Evolutionary conservation across 2,329 filamentous ascomycete species (phyloP).

Genomic region (Corynespora cassiicola): DNA sequence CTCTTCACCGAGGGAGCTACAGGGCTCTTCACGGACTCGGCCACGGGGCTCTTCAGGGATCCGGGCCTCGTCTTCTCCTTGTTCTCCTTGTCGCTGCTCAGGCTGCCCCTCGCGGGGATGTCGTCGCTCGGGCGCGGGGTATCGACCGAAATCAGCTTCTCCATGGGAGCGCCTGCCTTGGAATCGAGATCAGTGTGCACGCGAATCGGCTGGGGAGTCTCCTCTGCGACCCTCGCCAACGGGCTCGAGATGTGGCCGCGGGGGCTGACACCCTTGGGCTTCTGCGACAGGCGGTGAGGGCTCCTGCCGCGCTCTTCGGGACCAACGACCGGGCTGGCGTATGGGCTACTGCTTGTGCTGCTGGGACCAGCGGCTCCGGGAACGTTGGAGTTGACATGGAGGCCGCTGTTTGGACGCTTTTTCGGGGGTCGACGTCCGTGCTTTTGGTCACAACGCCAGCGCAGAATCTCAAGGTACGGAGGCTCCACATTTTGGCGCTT

Average conservation of each 20-base stretch:
- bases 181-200: constrained; percentile 43
- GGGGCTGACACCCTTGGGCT: constrained; percentile 66
- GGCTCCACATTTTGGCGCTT: constrained; percentile 82
- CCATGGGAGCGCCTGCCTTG: constrained; percentile 30
- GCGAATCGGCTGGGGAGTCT: constrained; percentile 53
- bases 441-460: constrained; percentile 96
- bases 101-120: constrained; percentile 34
- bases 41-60: constrained; percentile 22
- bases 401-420: constrained; percentile 53
- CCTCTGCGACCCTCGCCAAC: constrained; percentile 77
- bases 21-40: constrained; percentile 21
- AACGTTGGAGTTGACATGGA: constrained; percentile 62
- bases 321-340: constrained; percentile 68
- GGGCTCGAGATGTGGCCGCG: constrained; percentile 73
- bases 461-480: constrained; percentile 89
- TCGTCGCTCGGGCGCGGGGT: constrained; percentile 49
- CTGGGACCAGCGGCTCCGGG: constrained; percentile 50
- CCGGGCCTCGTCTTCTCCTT: constrained; percentile 34
- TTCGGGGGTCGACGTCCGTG: constrained; percentile 70
- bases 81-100: constrained; percentile 48
- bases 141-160: constrained; percentile 52
- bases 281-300: constrained; percentile 69
- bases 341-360: constrained; percentile 63
- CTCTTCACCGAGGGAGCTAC: constrained; percentile 40
- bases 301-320: constrained; percentile 70